Base-by-base conservation (phyloP, 805 yeast genomes). In the Maudiozyma saulgeensis region DNA sequence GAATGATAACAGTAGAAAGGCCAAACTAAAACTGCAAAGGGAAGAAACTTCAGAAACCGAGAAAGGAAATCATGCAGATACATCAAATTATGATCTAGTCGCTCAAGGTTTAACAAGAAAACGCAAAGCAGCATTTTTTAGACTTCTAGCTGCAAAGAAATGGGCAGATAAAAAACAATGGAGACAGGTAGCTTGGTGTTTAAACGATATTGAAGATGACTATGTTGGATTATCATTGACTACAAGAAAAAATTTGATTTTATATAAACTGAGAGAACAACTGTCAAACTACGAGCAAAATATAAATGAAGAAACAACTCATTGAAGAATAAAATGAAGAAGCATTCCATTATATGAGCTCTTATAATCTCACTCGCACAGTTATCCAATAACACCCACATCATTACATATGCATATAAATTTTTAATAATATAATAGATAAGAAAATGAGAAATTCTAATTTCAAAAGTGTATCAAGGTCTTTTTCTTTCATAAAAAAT, bases 121-220 rank as follows among this genome's bases (percentile, higher is more conserved):
- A 46, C 74, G 97, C 48, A 88, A 88, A 61, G 79, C 89, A 1
- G 79, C 87, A 0, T 72, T 90, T 28, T 89, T 96, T 87, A 75
- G 76, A 55, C 62, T 89, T 26, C 62, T 89, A 26, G 82, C 96
- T 0, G 83, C 88, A 6, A 77, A 77, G 49, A 86, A 84, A 60
- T 81, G 96, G 84, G 73, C 74, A 15, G 67, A 69, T 50, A 62
- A 61, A 46, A 54, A 56, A 37, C 63, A 63, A 48, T 61, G 67
- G 66, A 53, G 57, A 26, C 67, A 62, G 42, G 64, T 62, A 2
- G 45, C 52, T 25, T 65, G 69, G 69, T 57, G 68, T 39, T 47
- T 62, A 18, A 42, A 52, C 19, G 66, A 63, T 48, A 58, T 72
- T 0, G 57, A 61, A 21, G 54, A 51, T 4, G 60, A 64, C 6